A percentile compares a stretch with the other conserved stretches of the same genome.
phyloP scores from a whole-genome alignment of 306 rosid species.

The Dalbergia cultrata region DNA sequence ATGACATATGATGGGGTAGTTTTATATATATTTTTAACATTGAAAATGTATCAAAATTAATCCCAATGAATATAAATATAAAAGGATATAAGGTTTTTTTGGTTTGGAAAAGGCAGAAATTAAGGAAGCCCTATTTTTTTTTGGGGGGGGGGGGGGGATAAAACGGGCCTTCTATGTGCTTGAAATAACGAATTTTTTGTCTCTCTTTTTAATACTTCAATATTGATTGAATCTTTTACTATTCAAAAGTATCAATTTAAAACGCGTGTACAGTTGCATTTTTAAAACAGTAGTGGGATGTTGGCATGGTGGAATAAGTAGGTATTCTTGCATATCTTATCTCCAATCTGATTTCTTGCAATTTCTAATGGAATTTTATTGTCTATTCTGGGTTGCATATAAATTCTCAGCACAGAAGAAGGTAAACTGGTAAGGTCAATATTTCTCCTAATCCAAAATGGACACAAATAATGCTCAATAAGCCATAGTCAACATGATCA shows the following conservation, averaged over 20 bases:
- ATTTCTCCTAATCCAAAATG: background rate
- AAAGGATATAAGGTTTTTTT: no score
- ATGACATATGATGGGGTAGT: no score
- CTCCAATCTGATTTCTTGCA: background rate
- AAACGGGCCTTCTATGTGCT: no score
- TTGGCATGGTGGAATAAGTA: background rate
- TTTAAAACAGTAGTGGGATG: constrained; percentile 10
- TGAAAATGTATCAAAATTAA: no score
- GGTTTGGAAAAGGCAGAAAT: no score
- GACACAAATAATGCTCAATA: background rate
- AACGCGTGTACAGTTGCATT: background rate
- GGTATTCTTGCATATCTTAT: constrained; percentile 28
- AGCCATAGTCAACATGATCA: no score
- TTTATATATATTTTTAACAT: no score
- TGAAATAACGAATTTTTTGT: background rate
- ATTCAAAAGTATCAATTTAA: background rate
- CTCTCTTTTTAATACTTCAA: no score
- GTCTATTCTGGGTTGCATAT: background rate
- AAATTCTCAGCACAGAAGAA: background rate
- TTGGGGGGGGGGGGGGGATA: no score
- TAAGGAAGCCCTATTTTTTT: no score
- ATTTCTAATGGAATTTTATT: background rate
- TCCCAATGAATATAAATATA: no score
- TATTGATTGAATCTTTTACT: background rate
- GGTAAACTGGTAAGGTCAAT: background rate